Evolutionary conservation across 2,329 filamentous ascomycete species (phyloP).

Genomic region (Grosmannia huntii): DNA sequence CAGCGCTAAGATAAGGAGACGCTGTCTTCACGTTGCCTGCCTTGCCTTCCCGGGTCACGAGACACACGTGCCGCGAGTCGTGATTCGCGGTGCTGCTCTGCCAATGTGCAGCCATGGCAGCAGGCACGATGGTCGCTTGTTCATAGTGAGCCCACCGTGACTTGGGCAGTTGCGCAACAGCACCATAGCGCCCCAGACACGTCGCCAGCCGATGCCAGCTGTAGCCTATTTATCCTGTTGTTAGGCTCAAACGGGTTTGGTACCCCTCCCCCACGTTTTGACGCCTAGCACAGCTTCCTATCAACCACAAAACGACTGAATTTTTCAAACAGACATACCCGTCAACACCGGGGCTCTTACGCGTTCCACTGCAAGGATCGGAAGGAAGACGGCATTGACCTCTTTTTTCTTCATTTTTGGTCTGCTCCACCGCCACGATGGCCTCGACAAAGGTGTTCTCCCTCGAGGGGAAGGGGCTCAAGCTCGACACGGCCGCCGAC

Average conservation of each 20-base stretch:
- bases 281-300: background rate
- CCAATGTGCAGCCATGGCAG: no score
- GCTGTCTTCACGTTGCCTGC: no score
- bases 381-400: background rate
- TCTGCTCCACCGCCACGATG: constrained; percentile 25
- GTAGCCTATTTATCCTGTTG: background rate
- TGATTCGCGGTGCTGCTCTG: no score
- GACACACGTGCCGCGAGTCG: no score
- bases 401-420: constrained; percentile 15
- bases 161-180: background rate
- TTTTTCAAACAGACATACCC: background rate
- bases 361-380: background rate
- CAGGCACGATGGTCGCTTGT: no score
- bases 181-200: no score
- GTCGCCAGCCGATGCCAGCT: background rate
- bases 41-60: no score
- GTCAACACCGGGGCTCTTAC: background rate
- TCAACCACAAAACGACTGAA: background rate
- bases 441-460: constrained; percentile 61
- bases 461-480: constrained; percentile 81
- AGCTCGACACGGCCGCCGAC: constrained; percentile 80
- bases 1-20: background rate
- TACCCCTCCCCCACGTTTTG: background rate
- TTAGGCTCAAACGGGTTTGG: background rate
- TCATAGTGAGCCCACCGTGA: background rate